A percentile compares a stretch with the other conserved stretches of the same genome.
Evolutionary conservation across 2,329 filamentous ascomycete genomes (phyloP).

Genomic region (Fusarium humuli): DNA sequence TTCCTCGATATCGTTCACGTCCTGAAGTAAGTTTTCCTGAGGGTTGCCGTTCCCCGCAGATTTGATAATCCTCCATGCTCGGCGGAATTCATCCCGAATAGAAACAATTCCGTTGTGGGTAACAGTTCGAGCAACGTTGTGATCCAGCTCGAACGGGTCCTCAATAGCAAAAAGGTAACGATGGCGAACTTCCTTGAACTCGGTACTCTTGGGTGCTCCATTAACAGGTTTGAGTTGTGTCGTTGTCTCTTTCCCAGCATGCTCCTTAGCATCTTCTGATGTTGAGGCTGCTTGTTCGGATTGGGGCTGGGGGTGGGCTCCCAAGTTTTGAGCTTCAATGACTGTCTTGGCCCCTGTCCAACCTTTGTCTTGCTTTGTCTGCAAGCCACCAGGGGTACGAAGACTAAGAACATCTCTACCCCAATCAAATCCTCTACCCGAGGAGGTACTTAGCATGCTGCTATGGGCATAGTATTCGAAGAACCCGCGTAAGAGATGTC

Average conservation of each 20-base stretch:
- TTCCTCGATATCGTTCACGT: slow-evolving; percentile 55
- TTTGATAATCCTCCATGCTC: slow-evolving; percentile 79
- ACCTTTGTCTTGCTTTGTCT: slow-evolving; percentile 81
- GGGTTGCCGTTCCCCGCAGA: slow-evolving; percentile 57
- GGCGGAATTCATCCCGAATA: slow-evolving; percentile 85
- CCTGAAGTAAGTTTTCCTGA: slow-evolving; percentile 64
- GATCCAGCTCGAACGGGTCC: slow-evolving; percentile 88
- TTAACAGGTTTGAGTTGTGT: slow-evolving; percentile 26
- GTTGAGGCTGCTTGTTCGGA: slow-evolving; percentile 28
- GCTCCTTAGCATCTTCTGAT: background rate
- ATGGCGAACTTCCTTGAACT: slow-evolving; percentile 77
- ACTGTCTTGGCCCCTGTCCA: slow-evolving; percentile 87
- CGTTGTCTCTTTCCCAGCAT: slow-evolving; percentile 4
- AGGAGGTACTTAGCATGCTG: slow-evolving; percentile 63
- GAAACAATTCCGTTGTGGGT: slow-evolving; percentile 84
- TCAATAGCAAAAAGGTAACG: slow-evolving; percentile 91
- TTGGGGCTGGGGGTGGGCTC: slow-evolving; percentile 30
- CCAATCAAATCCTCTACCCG: slow-evolving; percentile 78
- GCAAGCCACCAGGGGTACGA: slow-evolving; percentile 75
- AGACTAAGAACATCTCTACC: slow-evolving; percentile 82
- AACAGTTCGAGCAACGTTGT: slow-evolving; percentile 90
- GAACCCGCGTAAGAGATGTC: slow-evolving; percentile 81
- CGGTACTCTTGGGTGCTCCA: slow-evolving; percentile 50
- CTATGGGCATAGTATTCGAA: slow-evolving; percentile 85
- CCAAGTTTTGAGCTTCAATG: slow-evolving; percentile 61